These are phyloP conservation scores for Rubus parviflorus DNA, from an alignment of 306 rosid species.

Conservation along the genomic window DNA sequence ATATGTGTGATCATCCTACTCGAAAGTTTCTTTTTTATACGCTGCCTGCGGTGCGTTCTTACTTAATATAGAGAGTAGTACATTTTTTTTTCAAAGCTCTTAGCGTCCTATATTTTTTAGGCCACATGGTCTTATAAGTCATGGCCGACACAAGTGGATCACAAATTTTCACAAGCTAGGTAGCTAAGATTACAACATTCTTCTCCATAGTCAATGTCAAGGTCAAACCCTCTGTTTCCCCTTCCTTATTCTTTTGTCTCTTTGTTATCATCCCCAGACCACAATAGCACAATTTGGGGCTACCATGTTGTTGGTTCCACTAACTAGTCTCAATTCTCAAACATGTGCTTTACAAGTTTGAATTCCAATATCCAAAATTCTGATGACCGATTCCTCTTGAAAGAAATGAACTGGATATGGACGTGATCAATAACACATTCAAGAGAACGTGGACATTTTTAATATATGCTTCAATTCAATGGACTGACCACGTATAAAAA, in stretches of 20 bases:
- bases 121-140: no score
- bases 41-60: no score
- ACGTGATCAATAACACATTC: not conserved
- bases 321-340: not conserved
- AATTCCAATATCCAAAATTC: not conserved
- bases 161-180: not conserved
- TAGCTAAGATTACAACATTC: not conserved
- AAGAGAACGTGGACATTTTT: constrained; percentile 5
- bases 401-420: constrained; percentile 25
- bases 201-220: constrained; percentile 4
- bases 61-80: no score
- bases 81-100: no score
- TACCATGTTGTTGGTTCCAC: not conserved
- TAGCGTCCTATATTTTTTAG: no score
- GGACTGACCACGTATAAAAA: constrained; percentile 17
- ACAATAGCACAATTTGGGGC: not conserved
- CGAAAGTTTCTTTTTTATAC: no score
- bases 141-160: not conserved
- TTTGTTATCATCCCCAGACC: not conserved
- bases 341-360: constrained; percentile 30
- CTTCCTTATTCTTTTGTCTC: not conserved
- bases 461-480: not conserved
- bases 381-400: not conserved
- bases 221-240: not conserved
- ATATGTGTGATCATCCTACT: no score